A percentile compares a stretch with the other conserved stretches of the same genome.
phyloP scores from a whole-genome alignment of 164 flowering plant species.

The Sextonia rubra region DNA sequence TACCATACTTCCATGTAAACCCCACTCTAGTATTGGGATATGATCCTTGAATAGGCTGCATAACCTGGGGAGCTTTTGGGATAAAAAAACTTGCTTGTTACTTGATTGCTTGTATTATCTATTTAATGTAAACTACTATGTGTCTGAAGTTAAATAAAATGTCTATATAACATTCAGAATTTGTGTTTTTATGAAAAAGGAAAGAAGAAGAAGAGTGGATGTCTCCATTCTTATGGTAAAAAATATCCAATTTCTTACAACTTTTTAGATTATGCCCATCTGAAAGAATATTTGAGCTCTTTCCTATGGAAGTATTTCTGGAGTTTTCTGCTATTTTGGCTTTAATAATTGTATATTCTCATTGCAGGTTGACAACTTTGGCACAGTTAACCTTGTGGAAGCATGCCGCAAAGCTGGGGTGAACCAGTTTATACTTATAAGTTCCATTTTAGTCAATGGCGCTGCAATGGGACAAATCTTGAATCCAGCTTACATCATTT shows the following conservation, averaged over 20 bases:
- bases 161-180: background rate
- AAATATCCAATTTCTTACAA: background rate
- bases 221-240: background rate
- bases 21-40: no score
- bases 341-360: slow-evolving; percentile 1
- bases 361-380: slow-evolving; percentile 83
- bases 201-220: background rate
- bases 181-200: background rate
- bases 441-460: slow-evolving; percentile 93
- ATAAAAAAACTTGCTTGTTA: no score
- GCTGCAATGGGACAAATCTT: slow-evolving; percentile 96
- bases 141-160: background rate
- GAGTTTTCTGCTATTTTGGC: background rate
- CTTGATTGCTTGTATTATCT: background rate
- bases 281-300: background rate
- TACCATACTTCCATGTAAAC: no score
- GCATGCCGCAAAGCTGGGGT: slow-evolving; percentile 76
- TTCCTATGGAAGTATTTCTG: background rate
- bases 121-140: background rate
- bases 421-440: slow-evolving; percentile 70
- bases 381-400: slow-evolving; percentile 91
- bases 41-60: no score
- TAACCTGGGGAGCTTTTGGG: no score
- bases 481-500: slow-evolving; percentile 86
- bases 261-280: background rate